Conservation (phyloP, 345 rosid genomes). For the Syzygium oleosum region DNA sequence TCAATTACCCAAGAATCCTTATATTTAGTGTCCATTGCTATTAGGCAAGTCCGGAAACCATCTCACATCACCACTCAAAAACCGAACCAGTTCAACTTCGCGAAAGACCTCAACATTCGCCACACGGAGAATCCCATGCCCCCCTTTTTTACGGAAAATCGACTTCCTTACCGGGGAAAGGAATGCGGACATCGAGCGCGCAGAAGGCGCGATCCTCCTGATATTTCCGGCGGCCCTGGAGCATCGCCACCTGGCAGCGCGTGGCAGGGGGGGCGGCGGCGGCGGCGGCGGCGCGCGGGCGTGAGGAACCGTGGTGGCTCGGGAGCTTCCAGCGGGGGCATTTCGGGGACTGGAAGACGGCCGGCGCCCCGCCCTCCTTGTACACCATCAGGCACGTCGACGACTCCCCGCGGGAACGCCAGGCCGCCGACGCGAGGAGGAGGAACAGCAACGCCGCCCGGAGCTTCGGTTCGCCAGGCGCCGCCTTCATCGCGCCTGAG, state of each 20-base stretch:
- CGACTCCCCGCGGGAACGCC: constrained; percentile 38
- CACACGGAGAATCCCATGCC: neutral
- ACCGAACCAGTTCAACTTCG: neutral
- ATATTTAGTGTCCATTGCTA: neutral
- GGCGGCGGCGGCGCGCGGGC: constrained; percentile 14
- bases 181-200: constrained; percentile 67
- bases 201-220: constrained; percentile 85
- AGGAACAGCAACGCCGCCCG: neutral
- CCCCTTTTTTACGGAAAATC: neutral
- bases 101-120: neutral
- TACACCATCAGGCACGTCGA: constrained; percentile 77
- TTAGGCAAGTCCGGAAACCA: neutral
- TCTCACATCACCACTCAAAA: neutral
- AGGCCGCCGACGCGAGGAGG: constrained; percentile 1
- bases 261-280: neutral
- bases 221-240: constrained; percentile 60
- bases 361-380: constrained; percentile 87
- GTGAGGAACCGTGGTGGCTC: constrained; percentile 20
- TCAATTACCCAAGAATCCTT: neutral
- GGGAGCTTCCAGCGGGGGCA: constrained; percentile 87
- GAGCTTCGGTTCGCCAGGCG: neutral
- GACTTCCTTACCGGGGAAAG: constrained; percentile 54
- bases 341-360: constrained; percentile 73
- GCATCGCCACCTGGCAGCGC: constrained; percentile 59
- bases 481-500: neutral